phyloP scores from a whole-genome alignment of 495 filamentous ascomycete genomes.

The Penicillium waksmanii region DNA sequence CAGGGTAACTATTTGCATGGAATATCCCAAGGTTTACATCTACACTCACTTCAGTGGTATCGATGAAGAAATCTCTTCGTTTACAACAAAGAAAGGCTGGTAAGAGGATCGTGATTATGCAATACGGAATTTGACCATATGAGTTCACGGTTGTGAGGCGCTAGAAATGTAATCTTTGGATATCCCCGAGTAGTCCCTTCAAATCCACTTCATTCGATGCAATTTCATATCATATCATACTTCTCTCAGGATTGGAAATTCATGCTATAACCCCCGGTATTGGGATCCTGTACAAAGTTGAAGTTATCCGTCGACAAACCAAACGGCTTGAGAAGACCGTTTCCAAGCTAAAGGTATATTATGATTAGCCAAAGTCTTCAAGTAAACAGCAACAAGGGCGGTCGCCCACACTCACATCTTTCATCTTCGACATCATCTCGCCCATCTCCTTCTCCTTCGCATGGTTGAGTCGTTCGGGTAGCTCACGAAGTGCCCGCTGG shows the following conservation, averaged over 20 bases:
- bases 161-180: no score
- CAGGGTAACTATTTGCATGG: no score
- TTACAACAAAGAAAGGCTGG: no score
- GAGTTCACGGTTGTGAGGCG: no score
- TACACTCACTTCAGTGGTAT: no score
- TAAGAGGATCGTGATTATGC: no score
- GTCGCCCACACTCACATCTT: conserved; percentile 60
- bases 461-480: conserved; percentile 69
- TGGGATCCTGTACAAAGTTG: conserved; percentile 87
- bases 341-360: conserved; percentile 65
- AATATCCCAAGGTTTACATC: no score
- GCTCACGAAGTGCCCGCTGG: conserved; percentile 59
- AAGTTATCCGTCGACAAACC: conserved; percentile 92
- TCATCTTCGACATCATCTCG: conserved; percentile 97
- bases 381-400: not conserved
- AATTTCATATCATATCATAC: not conserved
- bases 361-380: conserved; percentile 9
- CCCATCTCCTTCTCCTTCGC: conserved; percentile 85
- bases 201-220: not conserved
- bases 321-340: conserved; percentile 90
- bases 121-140: no score
- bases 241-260: conserved; percentile 62
- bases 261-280: conserved; percentile 89
- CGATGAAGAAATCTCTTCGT: no score
- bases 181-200: not conserved